A percentile compares a stretch with the other conserved stretches of the same genome.
phyloP scores from a whole-genome alignment of 1,139 yeast species.

The Casaregolazyma lundiana region DNA sequence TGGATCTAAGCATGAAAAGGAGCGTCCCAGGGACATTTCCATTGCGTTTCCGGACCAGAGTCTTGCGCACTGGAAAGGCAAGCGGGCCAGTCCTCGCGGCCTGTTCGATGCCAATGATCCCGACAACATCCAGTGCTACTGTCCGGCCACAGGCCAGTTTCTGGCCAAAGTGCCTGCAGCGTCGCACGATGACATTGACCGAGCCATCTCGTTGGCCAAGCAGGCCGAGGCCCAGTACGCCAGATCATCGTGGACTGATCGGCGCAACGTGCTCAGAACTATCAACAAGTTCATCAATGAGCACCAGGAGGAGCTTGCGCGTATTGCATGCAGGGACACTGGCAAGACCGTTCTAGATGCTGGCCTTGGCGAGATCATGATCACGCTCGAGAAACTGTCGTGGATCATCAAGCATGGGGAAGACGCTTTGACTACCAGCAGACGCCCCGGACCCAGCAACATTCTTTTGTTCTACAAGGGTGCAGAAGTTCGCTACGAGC shows the following conservation, averaged over 20 bases:
- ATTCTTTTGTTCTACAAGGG: slow-evolving; percentile 76
- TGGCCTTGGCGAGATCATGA: slow-evolving; percentile 87
- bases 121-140: slow-evolving; percentile 68
- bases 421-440: slow-evolving; percentile 60
- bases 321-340: slow-evolving; percentile 92
- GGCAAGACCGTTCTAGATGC: slow-evolving; percentile 97
- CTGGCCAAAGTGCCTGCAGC: slow-evolving; percentile 68
- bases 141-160: slow-evolving; percentile 94
- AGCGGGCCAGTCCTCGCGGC: slow-evolving; percentile 59
- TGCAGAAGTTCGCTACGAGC: slow-evolving; percentile 91
- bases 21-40: slow-evolving; percentile 4
- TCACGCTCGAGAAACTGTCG: slow-evolving; percentile 82
- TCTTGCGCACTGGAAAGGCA: slow-evolving; percentile 89
- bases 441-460: slow-evolving; percentile 83
- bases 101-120: slow-evolving; percentile 56
- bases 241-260: slow-evolving; percentile 48
- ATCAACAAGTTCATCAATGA: slow-evolving; percentile 66
- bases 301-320: slow-evolving; percentile 80
- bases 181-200: slow-evolving; percentile 64
- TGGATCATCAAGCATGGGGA: slow-evolving; percentile 90
- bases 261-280: slow-evolving; percentile 68
- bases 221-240: slow-evolving; percentile 30
- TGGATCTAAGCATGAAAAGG: neutral
- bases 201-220: slow-evolving; percentile 57
- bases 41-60: slow-evolving; percentile 66